Conservation (phyloP, 1,284 basidiomycete species). For the Grifola frondosa region DNA sequence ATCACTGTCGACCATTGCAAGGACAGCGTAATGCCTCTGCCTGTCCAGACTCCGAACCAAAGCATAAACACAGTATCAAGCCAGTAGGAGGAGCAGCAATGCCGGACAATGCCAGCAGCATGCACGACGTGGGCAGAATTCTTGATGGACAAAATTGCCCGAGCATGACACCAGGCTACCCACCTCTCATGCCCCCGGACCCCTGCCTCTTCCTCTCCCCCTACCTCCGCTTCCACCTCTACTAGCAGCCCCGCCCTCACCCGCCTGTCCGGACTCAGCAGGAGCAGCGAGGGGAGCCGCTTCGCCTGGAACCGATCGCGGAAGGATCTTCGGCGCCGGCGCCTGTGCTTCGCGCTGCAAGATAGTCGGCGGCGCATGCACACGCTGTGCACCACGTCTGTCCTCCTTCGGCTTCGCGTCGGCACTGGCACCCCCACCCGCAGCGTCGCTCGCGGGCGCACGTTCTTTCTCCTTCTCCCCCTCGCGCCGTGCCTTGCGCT, state of each 20-base stretch:
- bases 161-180: too few relatives aligned
- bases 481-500: constrained; percentile 29
- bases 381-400: constrained; percentile 11
- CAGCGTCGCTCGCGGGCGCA: background rate
- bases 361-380: constrained; percentile 24
- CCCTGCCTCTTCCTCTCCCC: constrained; percentile 12
- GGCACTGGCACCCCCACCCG: background rate
- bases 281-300: background rate
- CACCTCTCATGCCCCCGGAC: constrained; percentile 8
- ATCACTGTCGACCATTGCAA: too few relatives aligned
- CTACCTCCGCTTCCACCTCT: constrained; percentile 23
- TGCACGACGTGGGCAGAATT: too few relatives aligned
- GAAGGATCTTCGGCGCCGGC: constrained; percentile 18
- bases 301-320: constrained; percentile 7
- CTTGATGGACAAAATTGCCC: too few relatives aligned
- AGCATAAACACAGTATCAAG: too few relatives aligned
- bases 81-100: too few relatives aligned
- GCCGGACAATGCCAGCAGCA: too few relatives aligned
- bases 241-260: constrained; percentile 14
- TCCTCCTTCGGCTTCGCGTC: constrained; percentile 17
- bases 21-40: too few relatives aligned
- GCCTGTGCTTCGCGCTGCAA: constrained; percentile 29
- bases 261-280: constrained; percentile 2
- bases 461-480: constrained; percentile 24
- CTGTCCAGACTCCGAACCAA: too few relatives aligned